Evolutionary conservation across 2,329 filamentous ascomycete species (phyloP), one percentile per base, ranked within the genome.

Genomic region (Esteya vermicola): DNA sequence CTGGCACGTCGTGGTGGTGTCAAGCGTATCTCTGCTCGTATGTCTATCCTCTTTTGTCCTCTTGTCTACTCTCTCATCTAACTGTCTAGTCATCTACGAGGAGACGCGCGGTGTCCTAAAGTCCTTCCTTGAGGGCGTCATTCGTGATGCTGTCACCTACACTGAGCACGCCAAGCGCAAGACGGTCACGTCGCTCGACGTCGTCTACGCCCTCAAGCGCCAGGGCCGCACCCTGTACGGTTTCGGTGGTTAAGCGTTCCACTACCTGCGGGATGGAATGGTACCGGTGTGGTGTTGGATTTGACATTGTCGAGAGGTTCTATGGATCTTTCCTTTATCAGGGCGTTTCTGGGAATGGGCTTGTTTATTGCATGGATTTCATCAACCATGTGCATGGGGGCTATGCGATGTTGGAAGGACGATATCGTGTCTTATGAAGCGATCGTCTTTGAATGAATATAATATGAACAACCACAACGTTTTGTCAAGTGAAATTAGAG

Each of bases 11-110:
- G 88, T 91, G 88, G 88, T 67, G 88, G 88, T 88, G 88, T 95
- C 76, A 95, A 95, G 85, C 88, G 88, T 93, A 95, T 95, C 59
- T 94, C 86, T 58, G 88, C 88, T 63, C 93, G 79, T 84, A 76
- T 63, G 73, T 69, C 7, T 22, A 19, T 22, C 33, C 18, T n/a
- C 12, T 8, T n/a, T 5, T 43, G 18, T 12, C 33, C 28, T 16
- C n/a, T 6, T 27, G 2, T 31, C n/a, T 23, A 31, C 13, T 3
- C 30, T 6, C 16, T 28, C 33, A 9, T 32, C 30, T 33, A 30
- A 28, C 9, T 12, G 4, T 16, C 3, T 46, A 72, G 71, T 83
- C 77, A 83, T 83, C 65, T 83, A 83, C 70, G 78, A 82, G 63
- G 78, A 83, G 69, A 83, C 78, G 48, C 78, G 78, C 51, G 76